Evolutionary conservation across 164 flowering plant genomes (phyloP).

Genomic region (Aristolochia californica): DNA sequence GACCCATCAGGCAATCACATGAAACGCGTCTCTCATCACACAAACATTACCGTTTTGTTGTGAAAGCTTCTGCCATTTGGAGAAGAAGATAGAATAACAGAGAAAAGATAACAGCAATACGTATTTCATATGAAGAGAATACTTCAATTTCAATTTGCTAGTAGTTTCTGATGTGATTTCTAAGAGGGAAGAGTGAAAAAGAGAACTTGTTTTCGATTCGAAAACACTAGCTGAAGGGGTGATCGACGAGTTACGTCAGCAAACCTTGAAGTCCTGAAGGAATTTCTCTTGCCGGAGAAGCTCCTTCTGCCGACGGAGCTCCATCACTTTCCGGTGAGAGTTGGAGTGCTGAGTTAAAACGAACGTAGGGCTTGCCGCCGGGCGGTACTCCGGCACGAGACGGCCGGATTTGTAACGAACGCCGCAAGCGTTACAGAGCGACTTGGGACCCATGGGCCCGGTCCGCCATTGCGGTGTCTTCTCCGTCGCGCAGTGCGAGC

Average conservation of each 20-base stretch:
- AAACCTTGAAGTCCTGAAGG: conserved; percentile 32
- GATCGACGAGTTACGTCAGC: conserved; percentile 13
- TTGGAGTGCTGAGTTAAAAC: conserved; percentile 53
- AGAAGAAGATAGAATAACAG: neutral
- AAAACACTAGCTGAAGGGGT: too few relatives aligned
- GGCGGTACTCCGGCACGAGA: conserved; percentile 59
- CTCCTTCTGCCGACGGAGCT: conserved; percentile 56
- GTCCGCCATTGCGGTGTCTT: conserved; percentile 71
- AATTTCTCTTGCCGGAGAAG: conserved; percentile 13
- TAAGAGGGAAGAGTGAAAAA: too few relatives aligned
- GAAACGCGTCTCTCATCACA: conserved; percentile 7
- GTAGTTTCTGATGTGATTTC: too few relatives aligned
- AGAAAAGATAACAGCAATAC: neutral
- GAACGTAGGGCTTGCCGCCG: conserved; percentile 65
- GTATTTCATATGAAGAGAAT: neutral
- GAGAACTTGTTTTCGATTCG: neutral
- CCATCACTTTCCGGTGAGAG: conserved; percentile 60
- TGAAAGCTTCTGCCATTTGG: too few relatives aligned
- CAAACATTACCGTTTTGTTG: conserved; percentile 1
- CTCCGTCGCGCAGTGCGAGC: conserved; percentile 61
- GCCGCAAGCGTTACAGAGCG: conserved; percentile 59
- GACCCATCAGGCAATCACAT: conserved; percentile 4
- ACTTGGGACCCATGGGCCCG: conserved; percentile 60
- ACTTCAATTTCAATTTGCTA: neutral
- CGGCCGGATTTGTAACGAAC: conserved; percentile 62